These are phyloP conservation scores for Podospora pseudocomata DNA, from an alignment of 495 filamentous ascomycete genomes.

Conservation along the genomic window DNA sequence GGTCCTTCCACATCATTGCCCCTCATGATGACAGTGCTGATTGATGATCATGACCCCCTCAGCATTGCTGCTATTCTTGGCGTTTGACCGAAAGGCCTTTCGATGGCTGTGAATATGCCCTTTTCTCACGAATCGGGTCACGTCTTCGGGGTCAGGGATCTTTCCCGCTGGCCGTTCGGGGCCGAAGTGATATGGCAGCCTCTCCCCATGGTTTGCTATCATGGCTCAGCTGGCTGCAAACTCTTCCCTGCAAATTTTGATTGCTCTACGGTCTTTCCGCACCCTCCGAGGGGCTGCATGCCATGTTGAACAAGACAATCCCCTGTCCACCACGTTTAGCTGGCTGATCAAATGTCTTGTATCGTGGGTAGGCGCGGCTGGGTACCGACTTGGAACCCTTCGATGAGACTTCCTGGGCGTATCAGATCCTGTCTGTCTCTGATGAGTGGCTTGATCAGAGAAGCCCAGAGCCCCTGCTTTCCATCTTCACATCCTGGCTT, in stretches of 20 bases:
- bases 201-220: neutral
- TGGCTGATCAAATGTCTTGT: neutral
- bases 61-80: slow-evolving; percentile 10
- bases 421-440: neutral
- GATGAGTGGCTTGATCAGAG: slow-evolving; percentile 14
- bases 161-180: slow-evolving; percentile 17
- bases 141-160: slow-evolving; percentile 7
- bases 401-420: slow-evolving; percentile 5
- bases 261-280: neutral
- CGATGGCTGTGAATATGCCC: neutral
- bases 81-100: neutral
- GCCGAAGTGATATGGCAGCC: slow-evolving; percentile 11
- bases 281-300: neutral
- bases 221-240: neutral
- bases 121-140: slow-evolving; percentile 16
- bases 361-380: neutral
- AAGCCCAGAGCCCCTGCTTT: slow-evolving; percentile 7
- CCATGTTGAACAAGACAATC: neutral
- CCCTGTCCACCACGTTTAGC: neutral
- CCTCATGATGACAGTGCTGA: slow-evolving; percentile 3
- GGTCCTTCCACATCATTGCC: neutral
- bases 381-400: neutral
- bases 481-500: slow-evolving; percentile 13
- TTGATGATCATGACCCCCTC: slow-evolving; percentile 9
- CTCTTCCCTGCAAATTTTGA: neutral